Percentiles rank a stretch among this genome's conserved stretches.
phyloP scores from a whole-genome alignment of 2,329 filamentous ascomycete genomes.

The Exophiala xenobiotica region DNA sequence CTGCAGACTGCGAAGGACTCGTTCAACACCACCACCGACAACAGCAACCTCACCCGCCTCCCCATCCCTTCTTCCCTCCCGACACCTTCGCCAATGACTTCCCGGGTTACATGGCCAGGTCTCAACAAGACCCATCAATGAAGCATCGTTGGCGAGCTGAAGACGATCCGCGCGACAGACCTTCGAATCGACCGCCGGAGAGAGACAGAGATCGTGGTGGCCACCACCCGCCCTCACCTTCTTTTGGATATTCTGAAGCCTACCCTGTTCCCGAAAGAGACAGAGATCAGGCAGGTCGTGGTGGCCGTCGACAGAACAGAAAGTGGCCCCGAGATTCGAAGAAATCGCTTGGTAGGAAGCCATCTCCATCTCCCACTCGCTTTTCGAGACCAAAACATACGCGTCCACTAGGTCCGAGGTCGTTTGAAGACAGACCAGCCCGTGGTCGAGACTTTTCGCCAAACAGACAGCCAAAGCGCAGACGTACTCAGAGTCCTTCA shows the following conservation, averaged over 20 bases:
- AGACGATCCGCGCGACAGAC: constrained; percentile 40
- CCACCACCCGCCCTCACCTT: constrained; percentile 21
- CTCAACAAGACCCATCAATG: constrained; percentile 50
- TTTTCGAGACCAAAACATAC: constrained; percentile 13
- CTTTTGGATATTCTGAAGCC: constrained; percentile 15
- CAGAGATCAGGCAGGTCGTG: constrained; percentile 11
- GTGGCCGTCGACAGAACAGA: constrained; percentile 11
- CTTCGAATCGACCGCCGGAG: constrained; percentile 29
- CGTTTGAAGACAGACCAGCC: constrained; percentile 16
- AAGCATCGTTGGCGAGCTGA: constrained; percentile 52
- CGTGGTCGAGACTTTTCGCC: constrained; percentile 25
- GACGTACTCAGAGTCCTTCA: constrained; percentile 31
- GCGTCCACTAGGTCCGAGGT: constrained; percentile 10
- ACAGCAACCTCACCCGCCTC: constrained; percentile 4
- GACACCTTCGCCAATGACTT: constrained; percentile 38
- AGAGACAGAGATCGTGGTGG: constrained; percentile 33
- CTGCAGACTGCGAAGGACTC: constrained; percentile 26
- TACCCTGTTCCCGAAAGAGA: constrained; percentile 10
- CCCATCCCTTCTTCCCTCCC: constrained; percentile 3
- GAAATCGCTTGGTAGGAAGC: constrained; percentile 21
- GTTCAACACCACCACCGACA: constrained; percentile 17
- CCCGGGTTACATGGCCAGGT: constrained; percentile 50
- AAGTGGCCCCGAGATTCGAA: constrained; percentile 22
- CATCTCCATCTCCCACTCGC: constrained; percentile 25
- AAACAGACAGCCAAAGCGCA: constrained; percentile 25